Evolutionary conservation across 1,139 yeast species (phyloP), one percentile per base, ranked within the genome.

Genomic region (Candida sojae): DNA sequence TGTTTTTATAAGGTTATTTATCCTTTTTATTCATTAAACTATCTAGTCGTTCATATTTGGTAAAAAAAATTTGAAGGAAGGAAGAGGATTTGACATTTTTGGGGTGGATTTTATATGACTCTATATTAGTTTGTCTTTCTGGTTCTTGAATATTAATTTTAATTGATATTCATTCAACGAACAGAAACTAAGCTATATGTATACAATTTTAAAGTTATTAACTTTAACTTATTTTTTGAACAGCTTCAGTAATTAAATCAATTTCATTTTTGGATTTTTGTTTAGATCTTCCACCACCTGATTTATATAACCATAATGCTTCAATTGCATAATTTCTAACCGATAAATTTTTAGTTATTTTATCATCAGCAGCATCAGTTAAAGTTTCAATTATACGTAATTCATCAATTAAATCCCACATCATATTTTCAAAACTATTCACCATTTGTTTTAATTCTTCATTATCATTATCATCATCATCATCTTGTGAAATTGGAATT

Each of bases 291-390:
- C 91, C 91, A 4, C 88, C 88, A n/a, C 88, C 91, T 59, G 84
- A 80, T 57, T 79, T 84, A 93, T 96, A 90, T 46, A 92, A 72
- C 97, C 98, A 93, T 39, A 93, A 75, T 0, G 98, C 97, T 56
- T 93, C 99, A 23, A 88, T 78, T 1, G 98, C 97, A 61, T 91
- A 88, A 55, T 83, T 88, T 53, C 91, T 74, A 3, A 92, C 92
- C 29, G 93, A 88, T 40, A 92, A 54, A 61, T 88, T 88, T 28
- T 70, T 73, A 0, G 93, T 85, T 44, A 69, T 71, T 10, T 66
- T 64, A 49, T 89, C 97, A 57, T 86, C 87, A 0, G 96, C 81
- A 8, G 93, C 90, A 49, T 86, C 88, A 39, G 82, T 73, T 30
- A 93, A 65, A 0, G 90, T 74, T 23, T 88, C 93, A n/a, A 89